Percentiles rank a stretch among this genome's conserved stretches.
Conservation (phyloP, 345 rosid species). For the Conringia planisiliqua region DNA sequence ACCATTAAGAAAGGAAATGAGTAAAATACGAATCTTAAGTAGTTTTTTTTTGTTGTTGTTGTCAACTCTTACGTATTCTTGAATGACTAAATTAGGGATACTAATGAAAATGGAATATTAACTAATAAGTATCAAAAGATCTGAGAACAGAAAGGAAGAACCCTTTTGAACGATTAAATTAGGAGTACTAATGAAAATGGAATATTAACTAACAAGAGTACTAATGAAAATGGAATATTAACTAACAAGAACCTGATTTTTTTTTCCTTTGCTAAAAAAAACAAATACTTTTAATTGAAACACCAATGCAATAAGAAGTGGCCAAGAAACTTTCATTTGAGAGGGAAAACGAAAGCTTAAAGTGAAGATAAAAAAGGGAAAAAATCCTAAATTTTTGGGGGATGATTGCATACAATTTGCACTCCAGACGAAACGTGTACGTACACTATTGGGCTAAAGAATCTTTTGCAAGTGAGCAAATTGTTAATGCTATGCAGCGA, state of each 20-base stretch:
- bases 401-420: slow-evolving; percentile 12
- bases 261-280: no score
- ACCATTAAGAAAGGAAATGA: neutral
- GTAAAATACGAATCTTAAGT: neutral
- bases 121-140: neutral
- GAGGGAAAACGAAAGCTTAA: slow-evolving; percentile 11
- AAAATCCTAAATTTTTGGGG: neutral
- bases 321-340: slow-evolving; percentile 6
- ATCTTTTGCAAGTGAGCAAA: slow-evolving; percentile 36
- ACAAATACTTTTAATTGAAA: neutral
- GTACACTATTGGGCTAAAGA: slow-evolving; percentile 15
- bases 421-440: slow-evolving; percentile 31
- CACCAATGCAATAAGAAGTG: neutral
- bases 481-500: slow-evolving; percentile 20
- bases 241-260: no score
- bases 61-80: no score
- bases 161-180: no score
- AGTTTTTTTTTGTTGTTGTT: no score
- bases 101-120: neutral
- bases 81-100: neutral
- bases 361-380: slow-evolving; percentile 23
- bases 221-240: no score
- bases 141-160: neutral
- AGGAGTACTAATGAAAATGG: no score
- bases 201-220: no score